These are phyloP conservation scores for Cladosporium halotolerans DNA, from an alignment of 2,329 filamentous ascomycete species.

Conservation along the genomic window DNA sequence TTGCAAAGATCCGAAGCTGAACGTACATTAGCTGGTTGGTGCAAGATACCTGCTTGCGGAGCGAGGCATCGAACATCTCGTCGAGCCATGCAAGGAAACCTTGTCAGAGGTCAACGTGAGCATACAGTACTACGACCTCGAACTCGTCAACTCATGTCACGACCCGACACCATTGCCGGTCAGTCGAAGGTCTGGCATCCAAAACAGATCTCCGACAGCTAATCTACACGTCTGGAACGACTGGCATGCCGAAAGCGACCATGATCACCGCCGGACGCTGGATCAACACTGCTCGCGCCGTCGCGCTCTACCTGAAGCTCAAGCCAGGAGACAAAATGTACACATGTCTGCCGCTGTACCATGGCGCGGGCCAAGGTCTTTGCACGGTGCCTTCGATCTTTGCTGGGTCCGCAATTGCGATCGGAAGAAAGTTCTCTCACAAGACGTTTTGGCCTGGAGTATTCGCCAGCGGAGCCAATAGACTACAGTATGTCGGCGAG, in stretches of 20 bases:
- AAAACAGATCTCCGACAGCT: constrained; percentile 56
- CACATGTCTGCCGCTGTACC: constrained; percentile 74
- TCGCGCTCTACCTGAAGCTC: constrained; percentile 52
- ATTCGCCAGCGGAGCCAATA: constrained; percentile 59
- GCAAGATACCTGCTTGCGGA: constrained; percentile 23
- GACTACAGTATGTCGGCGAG: constrained; percentile 81
- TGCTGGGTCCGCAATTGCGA: constrained; percentile 58
- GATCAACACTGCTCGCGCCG: constrained; percentile 51
- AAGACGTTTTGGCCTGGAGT: constrained; percentile 71
- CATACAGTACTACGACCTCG: constrained; percentile 23
- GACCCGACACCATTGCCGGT: constrained; percentile 22
- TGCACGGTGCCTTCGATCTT: constrained; percentile 50
- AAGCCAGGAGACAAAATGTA: constrained; percentile 49
- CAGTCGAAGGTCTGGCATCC: constrained; percentile 13
- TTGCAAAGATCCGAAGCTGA: neutral
- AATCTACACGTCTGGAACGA: constrained; percentile 80
- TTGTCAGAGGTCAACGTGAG: constrained; percentile 16
- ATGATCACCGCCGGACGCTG: constrained; percentile 21
- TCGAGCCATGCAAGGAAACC: constrained; percentile 22
- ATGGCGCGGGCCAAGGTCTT: constrained; percentile 69
- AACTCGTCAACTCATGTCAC: constrained; percentile 13
- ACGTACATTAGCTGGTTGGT: constrained; percentile 19
- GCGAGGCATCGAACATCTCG: constrained; percentile 17
- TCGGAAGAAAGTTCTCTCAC: constrained; percentile 75
- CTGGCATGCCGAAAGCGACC: constrained; percentile 33